Base-by-base conservation (phyloP, 2,329 filamentous ascomycete species). In the Cordyceps cicadae region DNA sequence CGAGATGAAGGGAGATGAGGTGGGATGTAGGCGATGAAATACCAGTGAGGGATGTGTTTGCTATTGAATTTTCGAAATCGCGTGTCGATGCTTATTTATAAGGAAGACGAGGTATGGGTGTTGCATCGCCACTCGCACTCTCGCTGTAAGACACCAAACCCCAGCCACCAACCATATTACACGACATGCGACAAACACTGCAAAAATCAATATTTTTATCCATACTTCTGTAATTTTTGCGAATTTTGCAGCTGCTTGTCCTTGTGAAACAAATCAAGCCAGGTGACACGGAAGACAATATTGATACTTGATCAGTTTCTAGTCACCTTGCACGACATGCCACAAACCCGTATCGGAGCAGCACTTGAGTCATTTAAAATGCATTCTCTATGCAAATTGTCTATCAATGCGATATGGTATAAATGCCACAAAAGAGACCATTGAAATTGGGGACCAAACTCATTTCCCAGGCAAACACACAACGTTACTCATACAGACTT, bases 401-500 rank as follows among this genome's bases (percentile, higher is more conserved):
- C 56, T 59, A 59, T 59, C 24, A 9, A 59, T 52, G 46, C 56
- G 43, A 37, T 59, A 21, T 51, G 24, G n/a, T 52, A 24, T 43
- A 26, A 49, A n/a, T 43, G 15, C 15, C 21, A 39, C 41, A 51
- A 53, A 59, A 53, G 43, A 34, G 29, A 48, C 48, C 21, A 48
- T 17, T 24, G 32, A 21, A 39, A 46, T n/a, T 34, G 34, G 26
- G 48, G 12, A 24, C 21, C 17, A n/a, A 41, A 32, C 6, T 41
- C 37, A 17, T n/a, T 12, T 5, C 37, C 49, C 29, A 24, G 19
- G 29, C 48, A 54, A 21, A 46, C 48, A 53, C 37, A 59, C n/a
- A 21, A n/a, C 51, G n/a, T 19, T 53, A 59, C 39, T 59, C 57
- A 48, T 59, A 59, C 57, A 59, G 15, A 39, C 57, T 51, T 34